Evolutionary conservation across 2,329 filamentous ascomycete genomes (phyloP).

Genomic region (Colletotrichum ledebouriae): DNA sequence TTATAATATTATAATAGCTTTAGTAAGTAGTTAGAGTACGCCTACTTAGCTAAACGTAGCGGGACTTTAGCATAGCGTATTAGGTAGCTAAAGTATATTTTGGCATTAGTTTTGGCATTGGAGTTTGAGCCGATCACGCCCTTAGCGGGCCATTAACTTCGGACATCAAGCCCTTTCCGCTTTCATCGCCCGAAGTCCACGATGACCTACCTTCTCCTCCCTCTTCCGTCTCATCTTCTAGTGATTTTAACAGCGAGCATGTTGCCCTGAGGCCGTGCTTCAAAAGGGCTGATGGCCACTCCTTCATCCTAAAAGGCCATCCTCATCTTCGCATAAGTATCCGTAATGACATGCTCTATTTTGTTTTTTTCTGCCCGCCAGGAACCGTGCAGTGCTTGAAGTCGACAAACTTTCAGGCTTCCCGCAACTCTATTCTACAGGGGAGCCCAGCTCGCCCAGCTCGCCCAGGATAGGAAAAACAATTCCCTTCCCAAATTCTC

Average conservation of each 20-base stretch:
- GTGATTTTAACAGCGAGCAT: background rate
- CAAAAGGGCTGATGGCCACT: background rate
- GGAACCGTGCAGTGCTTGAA: background rate
- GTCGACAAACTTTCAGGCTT: constrained; percentile 19
- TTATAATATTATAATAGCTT: no score
- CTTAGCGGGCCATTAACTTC: constrained; percentile 30
- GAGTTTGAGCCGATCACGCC: no score
- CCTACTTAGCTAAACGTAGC: no score
- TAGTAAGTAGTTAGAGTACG: no score
- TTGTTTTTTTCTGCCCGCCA: no score
- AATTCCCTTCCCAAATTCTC: no score
- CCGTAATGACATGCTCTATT: no score
- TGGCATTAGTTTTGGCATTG: no score
- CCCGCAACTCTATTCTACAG: constrained; percentile 39
- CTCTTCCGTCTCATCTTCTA: constrained; percentile 9
- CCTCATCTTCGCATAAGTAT: no score
- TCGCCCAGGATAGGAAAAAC: background rate
- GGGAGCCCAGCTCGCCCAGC: constrained; percentile 7
- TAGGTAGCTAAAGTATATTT: no score
- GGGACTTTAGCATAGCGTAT: no score
- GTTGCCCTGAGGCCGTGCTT: background rate
- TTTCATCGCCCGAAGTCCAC: background rate
- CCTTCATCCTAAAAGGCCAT: no score
- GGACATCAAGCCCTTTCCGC: constrained; percentile 4
- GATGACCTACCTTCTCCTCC: background rate